Conservation (phyloP, 805 yeast species). For the Scheffersomyces lignosus region DNA sequence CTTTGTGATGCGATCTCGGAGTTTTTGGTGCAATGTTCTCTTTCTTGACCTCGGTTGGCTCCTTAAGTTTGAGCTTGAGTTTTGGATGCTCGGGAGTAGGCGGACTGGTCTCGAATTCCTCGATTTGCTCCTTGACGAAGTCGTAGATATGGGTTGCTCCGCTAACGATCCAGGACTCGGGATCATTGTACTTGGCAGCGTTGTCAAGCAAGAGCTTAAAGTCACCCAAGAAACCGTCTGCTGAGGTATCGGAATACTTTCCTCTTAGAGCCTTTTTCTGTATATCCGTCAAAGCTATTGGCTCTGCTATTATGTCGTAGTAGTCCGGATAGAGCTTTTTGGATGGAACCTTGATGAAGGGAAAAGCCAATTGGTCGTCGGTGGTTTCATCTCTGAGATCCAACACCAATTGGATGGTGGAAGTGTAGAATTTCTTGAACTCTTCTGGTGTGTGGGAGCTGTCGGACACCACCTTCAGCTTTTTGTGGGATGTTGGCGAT, state of each 20-base stretch:
- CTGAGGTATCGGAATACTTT: conserved; percentile 34
- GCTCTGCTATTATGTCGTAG: conserved; percentile 33
- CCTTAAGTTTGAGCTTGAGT: conserved; percentile 10
- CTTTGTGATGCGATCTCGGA: conserved; percentile 20
- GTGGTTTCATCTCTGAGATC: conserved; percentile 31
- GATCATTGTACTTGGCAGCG: conserved; percentile 42
- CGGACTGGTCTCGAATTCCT: conserved; percentile 27
- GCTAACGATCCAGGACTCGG: conserved; percentile 56
- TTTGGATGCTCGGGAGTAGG: conserved; percentile 3
- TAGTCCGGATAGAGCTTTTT: conserved; percentile 42
- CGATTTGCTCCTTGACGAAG: conserved; percentile 53
- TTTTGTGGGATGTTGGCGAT: not conserved
- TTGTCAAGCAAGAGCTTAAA: conserved; percentile 37
- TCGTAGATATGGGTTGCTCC: conserved; percentile 60
- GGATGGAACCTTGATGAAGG: conserved; percentile 36
- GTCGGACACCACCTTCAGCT: not conserved
- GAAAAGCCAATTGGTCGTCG: conserved; percentile 20
- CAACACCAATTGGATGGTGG: conserved; percentile 32
- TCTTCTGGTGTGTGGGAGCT: conserved; percentile 16
- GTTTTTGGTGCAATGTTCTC: not conserved
- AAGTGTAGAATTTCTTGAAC: conserved; percentile 25
- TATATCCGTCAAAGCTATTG: conserved; percentile 35
- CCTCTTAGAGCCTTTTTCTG: conserved; percentile 42
- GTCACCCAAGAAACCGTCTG: conserved; percentile 39
- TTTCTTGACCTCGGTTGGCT: not conserved